These are phyloP conservation scores for Fraxinus sp. DNA, from an alignment of 305 asterid genomes.

Conservation along the genomic window DNA sequence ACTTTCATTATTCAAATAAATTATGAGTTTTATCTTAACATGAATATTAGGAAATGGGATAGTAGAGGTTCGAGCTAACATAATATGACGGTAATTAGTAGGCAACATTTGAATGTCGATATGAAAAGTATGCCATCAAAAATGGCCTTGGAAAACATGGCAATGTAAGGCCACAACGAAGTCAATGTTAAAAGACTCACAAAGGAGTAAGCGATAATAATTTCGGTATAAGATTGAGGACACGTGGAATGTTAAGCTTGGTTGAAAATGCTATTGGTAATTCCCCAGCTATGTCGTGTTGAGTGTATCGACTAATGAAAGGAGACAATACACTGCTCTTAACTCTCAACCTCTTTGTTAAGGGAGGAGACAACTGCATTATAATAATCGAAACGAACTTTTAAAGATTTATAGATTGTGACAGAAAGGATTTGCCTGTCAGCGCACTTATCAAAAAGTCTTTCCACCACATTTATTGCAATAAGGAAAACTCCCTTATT, in stretches of 20 bases:
- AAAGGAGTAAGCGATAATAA: neutral
- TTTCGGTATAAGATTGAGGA: neutral
- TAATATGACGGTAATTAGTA: neutral
- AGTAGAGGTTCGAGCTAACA: too few species aligned
- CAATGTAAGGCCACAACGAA: neutral
- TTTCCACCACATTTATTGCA: neutral
- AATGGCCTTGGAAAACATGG: neutral
- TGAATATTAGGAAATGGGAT: too few species aligned
- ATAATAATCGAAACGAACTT: neutral
- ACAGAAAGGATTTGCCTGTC: neutral
- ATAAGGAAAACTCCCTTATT: neutral
- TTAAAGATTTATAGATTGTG: neutral
- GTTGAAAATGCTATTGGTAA: neutral
- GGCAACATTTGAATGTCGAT: neutral
- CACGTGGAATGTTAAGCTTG: neutral
- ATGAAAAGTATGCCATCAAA: neutral
- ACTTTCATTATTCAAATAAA: too few species aligned
- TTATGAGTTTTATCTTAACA: too few species aligned
- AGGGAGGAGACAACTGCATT: neutral
- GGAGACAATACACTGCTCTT: neutral
- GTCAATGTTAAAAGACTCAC: neutral
- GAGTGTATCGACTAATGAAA: neutral
- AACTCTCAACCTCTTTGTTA: neutral
- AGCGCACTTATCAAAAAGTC: neutral
- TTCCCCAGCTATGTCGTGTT: neutral